Evolutionary conservation across 805 yeast genomes (phyloP), one percentile per base, ranked within the genome.

Genomic region (Zygoascus ofunaensis): DNA sequence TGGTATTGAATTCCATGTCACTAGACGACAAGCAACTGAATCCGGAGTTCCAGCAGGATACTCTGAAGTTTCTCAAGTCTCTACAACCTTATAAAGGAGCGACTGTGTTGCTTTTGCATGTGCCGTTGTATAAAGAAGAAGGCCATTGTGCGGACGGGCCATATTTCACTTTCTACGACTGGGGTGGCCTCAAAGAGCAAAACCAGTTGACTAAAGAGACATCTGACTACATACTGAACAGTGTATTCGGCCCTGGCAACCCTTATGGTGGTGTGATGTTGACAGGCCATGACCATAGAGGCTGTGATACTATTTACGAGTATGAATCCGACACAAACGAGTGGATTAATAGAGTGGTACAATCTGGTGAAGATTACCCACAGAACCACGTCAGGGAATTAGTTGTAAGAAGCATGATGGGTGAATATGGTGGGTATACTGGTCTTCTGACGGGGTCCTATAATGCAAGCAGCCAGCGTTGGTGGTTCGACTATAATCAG

Each of bases 221-320:
- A 0, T 66, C 90, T 2, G 82, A 81, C 57, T 68, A 71, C 48
- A 79, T 90, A 1, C 62, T 92, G 52, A 72, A 82, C 53, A 70
- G 80, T n/a, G 71, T 85, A 14, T 90, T 90, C 59, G 74, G 74
- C 52, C 63, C 69, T 5, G 74, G 76, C 19, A 49, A 51, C 21
- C 44, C 46, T 5, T 41, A 47, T 50, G 78, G 82, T 17, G 97
- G 97, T 18, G 69, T 90, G 7, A 77, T 92, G 2, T 64, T 90
- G 35, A 85, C 95, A 0, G 98, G 98, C 1, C 98, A 92, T 63
- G 98, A 92, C 58, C 98, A 92, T 58, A 89, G 81, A 52, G 98
- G 98, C 1, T 92, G 98, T 59, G 80, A 78, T 53, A 74, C 79
- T 32, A 71, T 73, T 61, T 86, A 83, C 60, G 76, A 74, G 58